phyloP scores from a whole-genome alignment of 2,329 filamentous ascomycete species.

The Neofusicoccum parvum region DNA sequence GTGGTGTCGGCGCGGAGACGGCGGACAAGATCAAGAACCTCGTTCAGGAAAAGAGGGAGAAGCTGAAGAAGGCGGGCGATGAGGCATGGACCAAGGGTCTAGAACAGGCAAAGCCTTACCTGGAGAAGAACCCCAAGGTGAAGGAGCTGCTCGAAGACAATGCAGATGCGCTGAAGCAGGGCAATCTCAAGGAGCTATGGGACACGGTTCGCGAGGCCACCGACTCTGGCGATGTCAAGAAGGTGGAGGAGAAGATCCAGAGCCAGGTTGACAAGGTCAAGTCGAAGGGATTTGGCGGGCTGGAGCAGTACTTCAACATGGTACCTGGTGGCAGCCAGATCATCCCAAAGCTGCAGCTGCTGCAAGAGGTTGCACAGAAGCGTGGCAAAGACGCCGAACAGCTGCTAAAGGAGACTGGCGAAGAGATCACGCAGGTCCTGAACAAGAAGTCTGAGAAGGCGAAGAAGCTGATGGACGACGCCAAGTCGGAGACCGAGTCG shows the following conservation, averaged over 20 bases:
- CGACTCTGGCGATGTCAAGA: slow-evolving; percentile 61
- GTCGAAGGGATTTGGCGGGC: slow-evolving; percentile 50
- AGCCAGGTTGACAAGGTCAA: slow-evolving; percentile 62
- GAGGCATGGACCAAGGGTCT: slow-evolving; percentile 72
- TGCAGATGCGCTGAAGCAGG: slow-evolving; percentile 66
- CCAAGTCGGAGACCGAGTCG: slow-evolving; percentile 15
- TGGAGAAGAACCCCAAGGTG: slow-evolving; percentile 76
- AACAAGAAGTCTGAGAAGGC: slow-evolving; percentile 24
- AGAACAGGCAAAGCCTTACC: slow-evolving; percentile 69
- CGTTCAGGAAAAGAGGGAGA: slow-evolving; percentile 69
- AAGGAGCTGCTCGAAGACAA: slow-evolving; percentile 75
- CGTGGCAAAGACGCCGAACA: slow-evolving; percentile 71
- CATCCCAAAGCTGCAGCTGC: slow-evolving; percentile 64
- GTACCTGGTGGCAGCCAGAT: slow-evolving; percentile 67
- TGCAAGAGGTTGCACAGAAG: slow-evolving; percentile 67
- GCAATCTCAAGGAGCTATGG: slow-evolving; percentile 66
- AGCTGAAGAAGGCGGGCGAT: slow-evolving; percentile 68
- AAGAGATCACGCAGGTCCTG: slow-evolving; percentile 24
- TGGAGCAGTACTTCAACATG: slow-evolving; percentile 67
- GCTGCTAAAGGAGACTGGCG: slow-evolving; percentile 63
- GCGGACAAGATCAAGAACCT: slow-evolving; percentile 59
- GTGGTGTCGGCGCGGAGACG: slow-evolving; percentile 62
- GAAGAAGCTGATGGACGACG: slow-evolving; percentile 24
- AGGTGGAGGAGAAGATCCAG: slow-evolving; percentile 64
- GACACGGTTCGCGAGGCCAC: slow-evolving; percentile 63